These are phyloP conservation scores for Aspergillus sp. DNA, from an alignment of 2,329 filamentous ascomycete genomes.

Conservation along the genomic window DNA sequence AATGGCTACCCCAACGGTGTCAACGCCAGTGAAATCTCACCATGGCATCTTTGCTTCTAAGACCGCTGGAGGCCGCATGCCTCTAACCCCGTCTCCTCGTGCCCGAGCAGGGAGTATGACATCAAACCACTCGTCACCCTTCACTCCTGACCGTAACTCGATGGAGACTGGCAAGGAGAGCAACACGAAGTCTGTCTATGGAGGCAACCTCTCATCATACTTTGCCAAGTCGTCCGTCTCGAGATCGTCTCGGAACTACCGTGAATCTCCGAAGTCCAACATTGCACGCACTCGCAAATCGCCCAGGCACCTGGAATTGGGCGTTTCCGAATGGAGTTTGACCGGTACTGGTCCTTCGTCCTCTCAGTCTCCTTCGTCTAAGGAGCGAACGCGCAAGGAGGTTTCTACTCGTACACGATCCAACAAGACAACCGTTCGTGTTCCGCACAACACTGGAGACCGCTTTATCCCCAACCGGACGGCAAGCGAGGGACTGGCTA, in stretches of 20 bases:
- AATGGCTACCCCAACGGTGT: slow-evolving; percentile 78
- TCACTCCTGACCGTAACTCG: slow-evolving; percentile 60
- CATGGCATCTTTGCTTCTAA: slow-evolving; percentile 84
- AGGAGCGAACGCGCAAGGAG: slow-evolving; percentile 50
- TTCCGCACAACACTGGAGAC: slow-evolving; percentile 65
- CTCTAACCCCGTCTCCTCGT: slow-evolving; percentile 83
- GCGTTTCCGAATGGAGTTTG: slow-evolving; percentile 85
- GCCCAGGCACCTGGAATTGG: slow-evolving; percentile 80
- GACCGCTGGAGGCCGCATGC: slow-evolving; percentile 89
- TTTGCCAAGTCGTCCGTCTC: slow-evolving; percentile 57
- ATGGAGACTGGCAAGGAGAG: slow-evolving; percentile 46
- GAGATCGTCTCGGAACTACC: slow-evolving; percentile 46
- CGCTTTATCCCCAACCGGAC: slow-evolving; percentile 93
- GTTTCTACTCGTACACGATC: slow-evolving; percentile 42
- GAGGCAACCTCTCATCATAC: slow-evolving; percentile 69
- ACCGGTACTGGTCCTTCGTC: slow-evolving; percentile 64
- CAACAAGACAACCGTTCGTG: slow-evolving; percentile 65
- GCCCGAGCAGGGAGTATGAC: slow-evolving; percentile 45
- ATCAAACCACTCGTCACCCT: slow-evolving; percentile 61
- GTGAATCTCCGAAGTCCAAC: slow-evolving; percentile 93
- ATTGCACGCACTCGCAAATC: slow-evolving; percentile 62
- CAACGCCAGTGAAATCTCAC: slow-evolving; percentile 92
- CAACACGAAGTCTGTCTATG: slow-evolving; percentile 61
- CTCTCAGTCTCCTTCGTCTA: slow-evolving; percentile 49
- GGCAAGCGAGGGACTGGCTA: slow-evolving; percentile 80